Conservation (phyloP, 73 alveolate species). For the Uronychia binucleata region DNA sequence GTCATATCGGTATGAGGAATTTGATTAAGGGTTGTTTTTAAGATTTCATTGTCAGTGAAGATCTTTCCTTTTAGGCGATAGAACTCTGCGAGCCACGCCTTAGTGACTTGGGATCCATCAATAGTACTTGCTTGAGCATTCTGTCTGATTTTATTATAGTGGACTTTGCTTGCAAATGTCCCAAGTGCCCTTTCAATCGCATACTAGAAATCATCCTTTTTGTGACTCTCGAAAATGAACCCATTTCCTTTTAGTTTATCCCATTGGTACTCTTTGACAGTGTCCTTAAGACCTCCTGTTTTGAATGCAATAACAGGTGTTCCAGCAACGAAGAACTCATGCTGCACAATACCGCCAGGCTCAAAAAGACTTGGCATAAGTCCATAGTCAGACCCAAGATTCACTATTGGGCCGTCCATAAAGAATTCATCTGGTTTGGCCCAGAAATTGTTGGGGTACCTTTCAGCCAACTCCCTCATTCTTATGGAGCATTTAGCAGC, state of each 20-base stretch:
- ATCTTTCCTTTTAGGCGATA: conserved; percentile 85
- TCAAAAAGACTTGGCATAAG: conserved; percentile 98
- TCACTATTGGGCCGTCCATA: conserved; percentile 94
- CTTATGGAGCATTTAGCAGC: conserved; percentile 86
- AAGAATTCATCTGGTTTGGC: conserved; percentile 98
- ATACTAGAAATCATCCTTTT: conserved; percentile 78
- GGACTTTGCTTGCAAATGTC: conserved; percentile 72
- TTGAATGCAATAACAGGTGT: conserved; percentile 98
- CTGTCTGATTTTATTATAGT: conserved; percentile 82
- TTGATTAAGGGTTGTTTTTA: conserved; percentile 14
- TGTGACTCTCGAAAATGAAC: conserved; percentile 84
- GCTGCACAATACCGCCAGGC: conserved; percentile 99
- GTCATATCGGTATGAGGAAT: neutral
- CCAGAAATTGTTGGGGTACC: conserved; percentile 96
- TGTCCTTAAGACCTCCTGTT: conserved; percentile 98
- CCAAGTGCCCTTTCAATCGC: conserved; percentile 93
- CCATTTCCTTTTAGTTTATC: conserved; percentile 95
- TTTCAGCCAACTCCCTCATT: conserved; percentile 79
- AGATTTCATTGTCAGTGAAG: conserved; percentile 62
- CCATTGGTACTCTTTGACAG: conserved; percentile 85
- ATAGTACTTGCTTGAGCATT: conserved; percentile 93
- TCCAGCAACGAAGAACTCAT: conserved; percentile 98
- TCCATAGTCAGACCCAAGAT: conserved; percentile 97
- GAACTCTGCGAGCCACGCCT: conserved; percentile 96
- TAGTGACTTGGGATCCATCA: conserved; percentile 91